These are phyloP conservation scores for Tolypocladium nubicola DNA, from an alignment of 2,329 filamentous ascomycete genomes.

Conservation along the genomic window DNA sequence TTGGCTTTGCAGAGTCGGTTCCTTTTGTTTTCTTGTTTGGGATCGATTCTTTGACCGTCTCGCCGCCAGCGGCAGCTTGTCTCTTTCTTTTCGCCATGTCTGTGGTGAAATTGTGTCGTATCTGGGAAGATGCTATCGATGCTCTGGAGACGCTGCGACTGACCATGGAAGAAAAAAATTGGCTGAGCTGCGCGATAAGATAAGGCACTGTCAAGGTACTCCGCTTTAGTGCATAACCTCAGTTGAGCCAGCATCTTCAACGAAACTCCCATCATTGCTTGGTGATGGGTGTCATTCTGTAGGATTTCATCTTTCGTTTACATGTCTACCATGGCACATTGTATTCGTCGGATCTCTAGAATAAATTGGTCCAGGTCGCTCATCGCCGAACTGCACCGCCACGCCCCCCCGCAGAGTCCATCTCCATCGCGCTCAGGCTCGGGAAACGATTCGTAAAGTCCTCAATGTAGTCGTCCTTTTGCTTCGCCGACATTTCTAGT, in stretches of 20 bases:
- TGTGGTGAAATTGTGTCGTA: neutral
- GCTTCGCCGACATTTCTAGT: conserved; percentile 43
- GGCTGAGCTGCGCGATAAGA: neutral
- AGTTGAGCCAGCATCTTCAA: neutral
- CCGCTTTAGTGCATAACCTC: neutral
- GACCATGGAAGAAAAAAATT: conserved; percentile 4
- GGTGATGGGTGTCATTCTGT: neutral
- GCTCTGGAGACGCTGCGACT: neutral
- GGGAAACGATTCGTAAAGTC: conserved; percentile 81
- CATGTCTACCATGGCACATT: neutral
- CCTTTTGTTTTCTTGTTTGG: conserved; percentile 22
- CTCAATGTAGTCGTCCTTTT: conserved; percentile 54
- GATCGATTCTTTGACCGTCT: conserved; percentile 11
- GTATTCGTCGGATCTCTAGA: neutral
- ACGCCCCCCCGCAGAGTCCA: conserved; percentile 52
- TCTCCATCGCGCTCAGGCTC: conserved; percentile 73
- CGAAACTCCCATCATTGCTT: neutral
- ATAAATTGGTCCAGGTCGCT: neutral
- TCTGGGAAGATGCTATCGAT: neutral
- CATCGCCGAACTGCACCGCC: conserved; percentile 18
- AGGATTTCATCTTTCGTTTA: neutral
- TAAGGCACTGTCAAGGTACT: conserved; percentile 1
- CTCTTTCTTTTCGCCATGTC: conserved; percentile 41
- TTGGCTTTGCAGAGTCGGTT: conserved; percentile 2
- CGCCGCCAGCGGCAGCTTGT: conserved; percentile 19